These are phyloP conservation scores for Glonium stellatum DNA, from an alignment of 495 filamentous ascomycete genomes.

Conservation along the genomic window DNA sequence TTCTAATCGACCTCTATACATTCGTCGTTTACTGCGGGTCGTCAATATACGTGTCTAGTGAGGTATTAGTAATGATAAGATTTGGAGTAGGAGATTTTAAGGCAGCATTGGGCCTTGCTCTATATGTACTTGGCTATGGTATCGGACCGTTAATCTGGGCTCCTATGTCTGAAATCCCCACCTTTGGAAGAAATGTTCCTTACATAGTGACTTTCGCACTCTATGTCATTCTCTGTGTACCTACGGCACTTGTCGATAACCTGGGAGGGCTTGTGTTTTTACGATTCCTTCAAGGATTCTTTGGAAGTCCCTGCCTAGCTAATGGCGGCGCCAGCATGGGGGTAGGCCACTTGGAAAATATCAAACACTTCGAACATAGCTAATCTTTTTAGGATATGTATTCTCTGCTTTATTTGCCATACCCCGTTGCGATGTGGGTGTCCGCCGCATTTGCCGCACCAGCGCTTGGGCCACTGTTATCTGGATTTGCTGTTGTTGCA, in stretches of 20 bases:
- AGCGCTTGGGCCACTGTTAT: conserved; percentile 52
- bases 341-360: conserved; percentile 7
- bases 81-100: conserved; percentile 33
- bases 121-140: conserved; percentile 38
- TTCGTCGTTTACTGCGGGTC: conserved; percentile 29
- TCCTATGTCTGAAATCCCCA: conserved; percentile 27
- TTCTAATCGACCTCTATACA: conserved; percentile 34
- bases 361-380: not conserved
- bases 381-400: conserved; percentile 24
- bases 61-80: conserved; percentile 17
- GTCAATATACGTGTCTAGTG: conserved; percentile 28
- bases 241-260: conserved; percentile 30
- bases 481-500: conserved; percentile 52
- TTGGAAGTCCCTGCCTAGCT: conserved; percentile 21
- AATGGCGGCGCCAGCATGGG: conserved; percentile 27
- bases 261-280: conserved; percentile 32
- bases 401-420: conserved; percentile 40
- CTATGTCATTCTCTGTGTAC: conserved; percentile 31
- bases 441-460: conserved; percentile 37
- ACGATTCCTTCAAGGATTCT: conserved; percentile 21
- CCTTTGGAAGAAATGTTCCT: conserved; percentile 32
- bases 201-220: conserved; percentile 32
- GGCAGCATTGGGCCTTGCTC: conserved; percentile 34
- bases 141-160: conserved; percentile 35
- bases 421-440: conserved; percentile 45